A percentile compares a stretch with the other conserved stretches of the same genome.
Conservation (phyloP, 2,329 filamentous ascomycete species). For the Nemania abortiva region DNA sequence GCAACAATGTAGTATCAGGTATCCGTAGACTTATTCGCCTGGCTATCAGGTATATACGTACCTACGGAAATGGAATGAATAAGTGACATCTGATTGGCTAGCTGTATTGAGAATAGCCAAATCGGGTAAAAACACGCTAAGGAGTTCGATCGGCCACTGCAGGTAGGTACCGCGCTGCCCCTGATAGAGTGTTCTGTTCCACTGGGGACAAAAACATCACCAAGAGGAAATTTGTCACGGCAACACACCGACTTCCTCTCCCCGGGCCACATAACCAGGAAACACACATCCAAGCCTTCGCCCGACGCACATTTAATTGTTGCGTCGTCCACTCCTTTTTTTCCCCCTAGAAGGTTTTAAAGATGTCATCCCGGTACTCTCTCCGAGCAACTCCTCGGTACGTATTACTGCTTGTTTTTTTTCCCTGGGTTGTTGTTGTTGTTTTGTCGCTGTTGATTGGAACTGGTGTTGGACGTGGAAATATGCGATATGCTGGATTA, state of each 20-base stretch:
- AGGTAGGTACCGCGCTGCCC: conserved; percentile 30
- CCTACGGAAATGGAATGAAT: conserved; percentile 10
- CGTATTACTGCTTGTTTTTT: conserved; percentile 27
- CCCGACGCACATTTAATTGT: conserved; percentile 46
- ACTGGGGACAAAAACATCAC: conserved; percentile 32
- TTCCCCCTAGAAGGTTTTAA: conserved; percentile 13
- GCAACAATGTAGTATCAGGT: too few species aligned
- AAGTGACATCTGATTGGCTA: conserved; percentile 18
- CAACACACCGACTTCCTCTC: conserved; percentile 29
- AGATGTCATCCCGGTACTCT: conserved; percentile 42
- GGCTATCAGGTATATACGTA: neutral
- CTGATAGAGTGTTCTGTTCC: neutral
- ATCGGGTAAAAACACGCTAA: conserved; percentile 26
- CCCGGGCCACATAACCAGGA: conserved; percentile 16
- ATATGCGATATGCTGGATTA: neutral
- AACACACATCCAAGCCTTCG: conserved; percentile 12
- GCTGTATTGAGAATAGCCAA: conserved; percentile 10
- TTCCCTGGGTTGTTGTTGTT: conserved; percentile 2
- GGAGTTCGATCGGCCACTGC: conserved; percentile 12
- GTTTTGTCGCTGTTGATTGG: conserved; percentile 1
- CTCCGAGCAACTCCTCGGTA: conserved; percentile 43
- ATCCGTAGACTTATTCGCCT: too few species aligned
- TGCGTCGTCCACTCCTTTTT: conserved; percentile 46
- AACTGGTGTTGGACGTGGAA: conserved; percentile 4
- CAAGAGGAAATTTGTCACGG: conserved; percentile 36